phyloP scores from a whole-genome alignment of 1,284 basidiomycete species.

The Pseudozyma sp. region DNA sequence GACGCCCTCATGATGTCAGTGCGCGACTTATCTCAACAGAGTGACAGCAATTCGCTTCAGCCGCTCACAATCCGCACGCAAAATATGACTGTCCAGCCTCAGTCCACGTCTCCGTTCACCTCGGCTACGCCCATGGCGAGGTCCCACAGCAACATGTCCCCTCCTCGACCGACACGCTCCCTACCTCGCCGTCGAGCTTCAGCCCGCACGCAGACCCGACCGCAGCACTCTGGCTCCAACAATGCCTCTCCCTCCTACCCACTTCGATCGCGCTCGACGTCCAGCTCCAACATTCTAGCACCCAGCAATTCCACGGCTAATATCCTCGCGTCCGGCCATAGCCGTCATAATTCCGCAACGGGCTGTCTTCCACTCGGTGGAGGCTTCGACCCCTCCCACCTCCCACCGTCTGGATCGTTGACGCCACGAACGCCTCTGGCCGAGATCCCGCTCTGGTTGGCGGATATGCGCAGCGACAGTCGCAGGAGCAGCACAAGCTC shows the following conservation, averaged over 20 bases:
- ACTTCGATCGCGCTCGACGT: constrained; percentile 35
- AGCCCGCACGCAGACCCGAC: constrained; percentile 34
- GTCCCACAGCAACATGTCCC: constrained; percentile 43
- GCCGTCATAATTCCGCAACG: constrained; percentile 20
- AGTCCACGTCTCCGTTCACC: constrained; percentile 5
- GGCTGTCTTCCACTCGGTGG: constrained; percentile 22
- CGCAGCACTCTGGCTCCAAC: constrained; percentile 34
- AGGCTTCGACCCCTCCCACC: constrained; percentile 28
- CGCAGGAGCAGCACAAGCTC: constrained; percentile 40
- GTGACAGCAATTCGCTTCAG: neutral
- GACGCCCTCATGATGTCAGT: neutral
- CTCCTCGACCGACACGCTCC: constrained; percentile 38
- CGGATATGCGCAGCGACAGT: constrained; percentile 50
- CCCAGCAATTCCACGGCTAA: constrained; percentile 42
- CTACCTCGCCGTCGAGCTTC: constrained; percentile 40
- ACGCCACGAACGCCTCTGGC: constrained; percentile 46
- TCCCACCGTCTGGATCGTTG: constrained; percentile 39
- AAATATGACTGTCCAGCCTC: constrained; percentile 8
- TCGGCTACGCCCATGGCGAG: constrained; percentile 13
- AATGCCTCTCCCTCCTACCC: constrained; percentile 28
- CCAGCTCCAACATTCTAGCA: constrained; percentile 31
- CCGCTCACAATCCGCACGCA: constrained; percentile 9
- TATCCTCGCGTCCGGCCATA: constrained; percentile 36
- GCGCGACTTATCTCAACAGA: constrained; percentile 5
- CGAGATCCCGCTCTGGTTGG: constrained; percentile 50